Evolutionary conservation across 805 yeast species (phyloP).

Genomic region (Scheffersomyces ergatensis): DNA sequence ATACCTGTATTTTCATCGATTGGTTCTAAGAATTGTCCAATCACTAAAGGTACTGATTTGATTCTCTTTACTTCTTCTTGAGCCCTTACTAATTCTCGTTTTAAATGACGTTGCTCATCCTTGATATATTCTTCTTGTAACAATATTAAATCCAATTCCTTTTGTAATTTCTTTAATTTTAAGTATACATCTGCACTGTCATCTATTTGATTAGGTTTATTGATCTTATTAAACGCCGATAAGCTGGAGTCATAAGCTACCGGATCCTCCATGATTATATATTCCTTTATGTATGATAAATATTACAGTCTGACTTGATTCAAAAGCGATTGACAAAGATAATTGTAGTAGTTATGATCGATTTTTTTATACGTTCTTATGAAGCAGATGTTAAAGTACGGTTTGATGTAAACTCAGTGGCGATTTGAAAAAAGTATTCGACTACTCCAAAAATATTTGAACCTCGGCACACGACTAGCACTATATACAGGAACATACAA

Average conservation of each 20-base stretch:
- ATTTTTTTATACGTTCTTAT: too few species aligned
- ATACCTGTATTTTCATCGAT: constrained; percentile 96
- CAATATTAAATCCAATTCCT: constrained; percentile 78
- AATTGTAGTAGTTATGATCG: too few species aligned
- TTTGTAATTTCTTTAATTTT: constrained; percentile 82
- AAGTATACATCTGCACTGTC: constrained; percentile 69
- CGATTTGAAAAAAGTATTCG: background rate
- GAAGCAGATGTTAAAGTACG: too few species aligned
- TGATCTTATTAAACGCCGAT: constrained; percentile 6
- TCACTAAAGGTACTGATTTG: constrained; percentile 95
- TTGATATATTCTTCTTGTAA: constrained; percentile 96
- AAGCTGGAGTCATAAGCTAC: constrained; percentile 22
- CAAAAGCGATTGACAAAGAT: too few species aligned
- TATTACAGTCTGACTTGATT: too few species aligned
- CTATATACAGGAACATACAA: background rate
- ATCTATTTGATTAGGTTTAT: constrained; percentile 12
- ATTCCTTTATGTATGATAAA: too few species aligned
- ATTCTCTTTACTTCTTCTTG: constrained; percentile 98
- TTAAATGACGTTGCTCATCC: constrained; percentile 96
- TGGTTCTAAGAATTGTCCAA: constrained; percentile 97
- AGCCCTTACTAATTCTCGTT: constrained; percentile 91
- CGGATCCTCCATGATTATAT: constrained; percentile 31
- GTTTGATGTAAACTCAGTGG: constrained; percentile 2
- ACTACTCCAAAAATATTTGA: background rate
- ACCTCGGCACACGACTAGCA: background rate